These are phyloP conservation scores for Typha latifolia DNA, from an alignment of 176 grass and related monocot genomes.

Conservation along the genomic window DNA sequence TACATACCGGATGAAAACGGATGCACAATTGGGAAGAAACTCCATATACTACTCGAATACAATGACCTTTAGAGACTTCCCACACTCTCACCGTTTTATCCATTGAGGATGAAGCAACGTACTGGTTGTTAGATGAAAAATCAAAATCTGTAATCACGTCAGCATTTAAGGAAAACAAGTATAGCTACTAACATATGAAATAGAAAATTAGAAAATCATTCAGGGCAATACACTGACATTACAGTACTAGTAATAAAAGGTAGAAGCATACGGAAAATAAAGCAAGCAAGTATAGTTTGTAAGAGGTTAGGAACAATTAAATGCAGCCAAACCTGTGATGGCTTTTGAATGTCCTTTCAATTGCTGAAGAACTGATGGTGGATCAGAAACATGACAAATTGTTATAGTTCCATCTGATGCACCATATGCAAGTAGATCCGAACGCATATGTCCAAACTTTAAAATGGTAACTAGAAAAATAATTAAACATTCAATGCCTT, in stretches of 20 bases:
- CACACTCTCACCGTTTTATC: conserved; percentile 95
- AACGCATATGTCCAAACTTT: conserved; percentile 88
- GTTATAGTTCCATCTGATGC: conserved; percentile 82
- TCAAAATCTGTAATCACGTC: conserved; percentile 98
- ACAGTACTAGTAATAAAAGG: background rate
- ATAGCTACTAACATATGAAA: conserved; percentile 5
- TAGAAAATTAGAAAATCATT: background rate
- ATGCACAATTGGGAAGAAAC: conserved; percentile 96
- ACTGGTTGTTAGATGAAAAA: conserved; percentile 99
- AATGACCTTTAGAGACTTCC: conserved; percentile 86
- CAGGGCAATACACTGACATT: background rate
- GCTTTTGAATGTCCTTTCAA: conserved; percentile 89
- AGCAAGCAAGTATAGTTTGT: conserved; percentile 6
- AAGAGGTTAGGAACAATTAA: background rate
- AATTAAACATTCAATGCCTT: conserved; percentile 15
- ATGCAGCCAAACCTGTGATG: conserved; percentile 69
- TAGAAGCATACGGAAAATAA: background rate
- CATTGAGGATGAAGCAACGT: conserved; percentile 95
- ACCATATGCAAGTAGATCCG: conserved; percentile 83
- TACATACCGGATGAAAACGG: conserved; percentile 81
- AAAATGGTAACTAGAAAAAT: conserved; percentile 60
- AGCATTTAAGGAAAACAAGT: conserved; percentile 33
- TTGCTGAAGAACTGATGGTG: conserved; percentile 64
- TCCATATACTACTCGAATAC: conserved; percentile 91
- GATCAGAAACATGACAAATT: conserved; percentile 83